Conservation (phyloP, 2,329 filamentous ascomycete genomes). For the Colletotrichum sp. region DNA sequence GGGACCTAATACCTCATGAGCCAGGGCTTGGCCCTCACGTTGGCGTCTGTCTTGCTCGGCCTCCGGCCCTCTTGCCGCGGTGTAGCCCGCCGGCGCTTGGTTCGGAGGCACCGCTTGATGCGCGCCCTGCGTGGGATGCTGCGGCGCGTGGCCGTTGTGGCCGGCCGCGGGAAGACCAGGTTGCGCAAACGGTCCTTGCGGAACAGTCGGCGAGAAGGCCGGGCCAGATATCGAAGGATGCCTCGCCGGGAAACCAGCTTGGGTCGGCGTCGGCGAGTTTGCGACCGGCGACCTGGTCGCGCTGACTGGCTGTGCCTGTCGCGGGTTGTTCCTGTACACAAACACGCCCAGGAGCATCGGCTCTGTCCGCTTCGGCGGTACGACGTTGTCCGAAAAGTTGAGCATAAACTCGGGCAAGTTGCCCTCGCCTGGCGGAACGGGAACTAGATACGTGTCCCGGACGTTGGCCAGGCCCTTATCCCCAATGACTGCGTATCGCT, state of each 20-base stretch:
- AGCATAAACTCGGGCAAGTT: conserved; percentile 86
- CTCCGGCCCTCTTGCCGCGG: conserved; percentile 26
- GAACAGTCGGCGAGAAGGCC: conserved; percentile 52
- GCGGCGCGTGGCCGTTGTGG: conserved; percentile 7
- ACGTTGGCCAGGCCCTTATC: conserved; percentile 78
- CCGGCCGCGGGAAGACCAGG: not conserved
- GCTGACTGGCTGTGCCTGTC: conserved; percentile 34
- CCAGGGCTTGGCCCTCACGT: conserved; percentile 59
- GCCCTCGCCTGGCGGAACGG: conserved; percentile 74
- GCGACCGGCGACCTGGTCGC: conserved; percentile 26
- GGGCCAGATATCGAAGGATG: conserved; percentile 56
- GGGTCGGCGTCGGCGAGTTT: conserved; percentile 38
- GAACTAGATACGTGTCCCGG: conserved; percentile 90
- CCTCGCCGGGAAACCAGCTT: conserved; percentile 41
- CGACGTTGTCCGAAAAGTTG: conserved; percentile 82
- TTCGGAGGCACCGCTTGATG: conserved; percentile 24
- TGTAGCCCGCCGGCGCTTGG: conserved; percentile 24
- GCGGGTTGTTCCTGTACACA: conserved; percentile 73
- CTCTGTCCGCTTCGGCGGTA: conserved; percentile 75
- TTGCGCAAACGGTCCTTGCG: conserved; percentile 33
- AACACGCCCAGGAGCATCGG: conserved; percentile 84
- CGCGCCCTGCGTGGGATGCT: conserved; percentile 23
- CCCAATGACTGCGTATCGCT: conserved; percentile 86
- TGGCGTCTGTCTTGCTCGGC: conserved; percentile 48
- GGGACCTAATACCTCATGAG: conserved; percentile 67